A percentile compares a stretch with the other conserved stretches of the same genome.
Evolutionary conservation across 2,329 filamentous ascomycete species (phyloP).

Genomic region (Ceratocystis papillata): DNA sequence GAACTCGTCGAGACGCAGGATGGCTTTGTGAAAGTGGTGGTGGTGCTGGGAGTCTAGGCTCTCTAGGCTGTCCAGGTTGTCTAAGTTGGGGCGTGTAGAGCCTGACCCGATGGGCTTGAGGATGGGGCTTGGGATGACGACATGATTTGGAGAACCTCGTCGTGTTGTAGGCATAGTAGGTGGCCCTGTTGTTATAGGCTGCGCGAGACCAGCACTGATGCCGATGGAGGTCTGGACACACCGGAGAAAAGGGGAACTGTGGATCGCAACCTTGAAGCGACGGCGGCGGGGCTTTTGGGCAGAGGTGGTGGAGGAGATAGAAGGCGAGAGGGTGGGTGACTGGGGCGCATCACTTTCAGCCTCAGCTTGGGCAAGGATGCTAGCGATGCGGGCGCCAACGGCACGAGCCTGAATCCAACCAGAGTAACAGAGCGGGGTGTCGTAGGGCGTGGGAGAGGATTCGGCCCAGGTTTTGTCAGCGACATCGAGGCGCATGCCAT

Average conservation of each 20-base stretch:
- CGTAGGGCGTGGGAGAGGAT: slow-evolving; percentile 85
- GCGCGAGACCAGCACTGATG: slow-evolving; percentile 53
- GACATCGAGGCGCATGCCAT: slow-evolving; percentile 86
- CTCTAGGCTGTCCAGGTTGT: slow-evolving; percentile 1
- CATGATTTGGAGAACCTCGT: slow-evolving; percentile 12
- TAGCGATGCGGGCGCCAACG: slow-evolving; percentile 74
- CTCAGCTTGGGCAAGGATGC: slow-evolving; percentile 49
- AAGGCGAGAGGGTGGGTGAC: slow-evolving; percentile 21
- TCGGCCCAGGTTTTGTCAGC: slow-evolving; percentile 94
- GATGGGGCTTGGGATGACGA: slow-evolving; percentile 23
- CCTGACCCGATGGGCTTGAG: slow-evolving; percentile 23
- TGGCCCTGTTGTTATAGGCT: slow-evolving; percentile 39
- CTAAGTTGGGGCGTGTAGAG: slow-evolving; percentile 3
- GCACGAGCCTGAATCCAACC: slow-evolving; percentile 81
- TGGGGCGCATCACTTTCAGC: slow-evolving; percentile 33
- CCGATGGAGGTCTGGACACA: slow-evolving; percentile 58
- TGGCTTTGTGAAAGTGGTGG: slow-evolving; percentile 42
- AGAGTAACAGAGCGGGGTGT: slow-evolving; percentile 86
- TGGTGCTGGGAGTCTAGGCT: slow-evolving; percentile 21
- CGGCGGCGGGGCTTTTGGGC: slow-evolving; percentile 34
- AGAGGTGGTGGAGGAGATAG: slow-evolving; percentile 14
- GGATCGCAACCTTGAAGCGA: slow-evolving; percentile 69
- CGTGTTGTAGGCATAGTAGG: slow-evolving; percentile 24
- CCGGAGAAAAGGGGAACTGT: slow-evolving; percentile 86
- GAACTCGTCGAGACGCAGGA: slow-evolving; percentile 79